Evolutionary conservation across 805 yeast species (phyloP).

Genomic region (Candida sanyiensis): DNA sequence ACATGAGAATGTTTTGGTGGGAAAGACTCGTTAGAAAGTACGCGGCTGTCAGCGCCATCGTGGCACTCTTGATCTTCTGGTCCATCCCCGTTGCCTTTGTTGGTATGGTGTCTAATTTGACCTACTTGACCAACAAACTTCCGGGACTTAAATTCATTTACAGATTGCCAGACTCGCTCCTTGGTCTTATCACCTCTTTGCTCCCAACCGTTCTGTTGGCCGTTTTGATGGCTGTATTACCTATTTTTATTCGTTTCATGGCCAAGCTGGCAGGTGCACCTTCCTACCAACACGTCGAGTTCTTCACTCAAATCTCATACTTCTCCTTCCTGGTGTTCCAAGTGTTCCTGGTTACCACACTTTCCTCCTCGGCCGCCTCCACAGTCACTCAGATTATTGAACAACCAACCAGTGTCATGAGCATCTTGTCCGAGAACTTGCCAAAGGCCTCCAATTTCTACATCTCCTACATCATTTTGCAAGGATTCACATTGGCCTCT

Average conservation of each 20-base stretch:
- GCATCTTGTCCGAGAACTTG: constrained; percentile 54
- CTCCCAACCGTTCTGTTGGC: constrained; percentile 65
- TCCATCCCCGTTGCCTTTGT: constrained; percentile 75
- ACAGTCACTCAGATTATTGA: constrained; percentile 57
- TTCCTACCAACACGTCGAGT: constrained; percentile 52
- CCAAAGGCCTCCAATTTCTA: constrained; percentile 73
- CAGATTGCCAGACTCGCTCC: constrained; percentile 44
- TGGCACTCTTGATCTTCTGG: constrained; percentile 60
- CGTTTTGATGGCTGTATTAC: constrained; percentile 59
- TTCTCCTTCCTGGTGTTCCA: constrained; percentile 69
- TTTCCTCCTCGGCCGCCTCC: constrained; percentile 67
- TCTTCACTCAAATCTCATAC: constrained; percentile 60
- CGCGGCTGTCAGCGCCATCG: constrained; percentile 47
- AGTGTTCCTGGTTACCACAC: constrained; percentile 63
- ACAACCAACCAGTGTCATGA: constrained; percentile 53
- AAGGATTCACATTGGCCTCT: constrained; percentile 61
- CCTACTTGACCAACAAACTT: constrained; percentile 52
- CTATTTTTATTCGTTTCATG: constrained; percentile 58
- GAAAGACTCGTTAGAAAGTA: constrained; percentile 54
- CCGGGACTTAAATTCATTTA: constrained; percentile 53
- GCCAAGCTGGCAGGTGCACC: constrained; percentile 56
- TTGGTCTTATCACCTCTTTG: constrained; percentile 64
- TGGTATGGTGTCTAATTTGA: constrained; percentile 65
- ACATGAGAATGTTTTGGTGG: constrained; percentile 78
- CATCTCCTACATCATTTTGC: constrained; percentile 60